Evolutionary conservation across 2,329 filamentous ascomycete genomes (phyloP), one percentile per base, ranked within the genome.

Genomic region (Talaromyces piceae): DNA sequence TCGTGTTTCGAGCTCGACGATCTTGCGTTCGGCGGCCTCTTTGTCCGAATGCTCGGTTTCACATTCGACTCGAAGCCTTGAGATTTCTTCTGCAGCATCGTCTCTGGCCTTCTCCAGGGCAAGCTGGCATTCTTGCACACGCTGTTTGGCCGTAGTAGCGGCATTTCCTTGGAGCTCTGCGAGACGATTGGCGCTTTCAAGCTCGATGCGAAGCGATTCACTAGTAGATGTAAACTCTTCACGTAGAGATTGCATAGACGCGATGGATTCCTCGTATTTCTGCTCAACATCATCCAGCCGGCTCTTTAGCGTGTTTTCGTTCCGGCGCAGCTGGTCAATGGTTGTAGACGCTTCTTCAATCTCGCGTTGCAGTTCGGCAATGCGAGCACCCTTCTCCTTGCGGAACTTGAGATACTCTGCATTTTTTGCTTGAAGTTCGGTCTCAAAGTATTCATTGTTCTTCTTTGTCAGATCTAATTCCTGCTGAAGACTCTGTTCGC

Each of bases 391-490:
- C 77, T 96, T 97, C 66, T 98, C 93, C 65, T 95, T 97, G 56
- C 93, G 83, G 69, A 87, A 91, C 63, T 91, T 95, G 58, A 91
- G 80, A 45, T 89, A 83, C 65, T 98, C 93, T 7, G 84, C 81
- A 55, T 81, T 85, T 72, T 95, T 95, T 0, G 88, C 91, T 73
- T 95, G 91, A 20, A 97, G 79, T 68, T 98, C 93, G 39, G 79
- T 83, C 63, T 96, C 89, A 51, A 93, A 86, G 87, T 90, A 98
- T 61, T 97, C 91, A 57, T 88, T 88, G 72, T 90, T 95, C 62
- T 86, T 87, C 66, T 89, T 90, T 16, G 91, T 82, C 51, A 94
- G 77, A 39, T 95, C 89, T 30, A 97, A 78, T 67, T 97, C 91
- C 67, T 96, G 91, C 67, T 93, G 84, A 11, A 97, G 75, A 26